These are phyloP conservation scores for Nemania sp. DNA, from an alignment of 2,329 filamentous ascomycete species.

Conservation along the genomic window DNA sequence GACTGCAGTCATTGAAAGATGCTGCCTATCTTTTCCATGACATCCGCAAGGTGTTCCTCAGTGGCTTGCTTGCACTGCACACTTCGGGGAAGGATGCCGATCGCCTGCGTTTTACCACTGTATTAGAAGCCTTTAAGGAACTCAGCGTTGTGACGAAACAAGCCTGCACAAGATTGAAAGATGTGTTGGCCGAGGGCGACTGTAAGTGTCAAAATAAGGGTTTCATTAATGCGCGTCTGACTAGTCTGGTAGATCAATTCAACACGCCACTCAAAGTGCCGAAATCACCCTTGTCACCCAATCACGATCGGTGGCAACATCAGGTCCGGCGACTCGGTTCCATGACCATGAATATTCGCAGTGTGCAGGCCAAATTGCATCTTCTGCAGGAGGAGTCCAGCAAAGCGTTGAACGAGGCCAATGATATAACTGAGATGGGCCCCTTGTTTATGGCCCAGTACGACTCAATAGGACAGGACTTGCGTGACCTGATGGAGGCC, in stretches of 20 bases:
- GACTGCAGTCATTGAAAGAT: conserved; percentile 79
- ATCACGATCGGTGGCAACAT: conserved; percentile 81
- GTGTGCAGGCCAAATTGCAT: conserved; percentile 92
- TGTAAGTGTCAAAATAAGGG: conserved; percentile 53
- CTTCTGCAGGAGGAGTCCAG: conserved; percentile 89
- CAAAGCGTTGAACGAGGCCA: conserved; percentile 73
- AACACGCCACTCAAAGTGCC: conserved; percentile 61
- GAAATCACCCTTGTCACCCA: conserved; percentile 66
- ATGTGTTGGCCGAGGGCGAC: conserved; percentile 78
- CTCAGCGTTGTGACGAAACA: conserved; percentile 65
- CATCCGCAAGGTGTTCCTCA: conserved; percentile 82
- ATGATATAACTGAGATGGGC: conserved; percentile 75
- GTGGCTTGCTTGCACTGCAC: conserved; percentile 85
- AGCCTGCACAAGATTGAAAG: conserved; percentile 68
- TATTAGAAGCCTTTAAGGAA: conserved; percentile 73
- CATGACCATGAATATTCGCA: conserved; percentile 86
- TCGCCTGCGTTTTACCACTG: conserved; percentile 76
- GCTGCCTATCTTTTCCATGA: conserved; percentile 80
- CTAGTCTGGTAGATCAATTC: conserved; percentile 18
- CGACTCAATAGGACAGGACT: conserved; percentile 88
- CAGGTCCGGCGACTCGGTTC: conserved; percentile 88
- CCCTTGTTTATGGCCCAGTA: conserved; percentile 83
- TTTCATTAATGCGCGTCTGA: neutral
- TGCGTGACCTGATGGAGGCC: conserved; percentile 77
- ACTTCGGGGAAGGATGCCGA: conserved; percentile 79